A percentile compares a stretch with the other conserved stretches of the same genome.
These are phyloP conservation scores for Aspergillus sp. DNA, from an alignment of 2,329 filamentous ascomycete genomes.

Conservation along the genomic window DNA sequence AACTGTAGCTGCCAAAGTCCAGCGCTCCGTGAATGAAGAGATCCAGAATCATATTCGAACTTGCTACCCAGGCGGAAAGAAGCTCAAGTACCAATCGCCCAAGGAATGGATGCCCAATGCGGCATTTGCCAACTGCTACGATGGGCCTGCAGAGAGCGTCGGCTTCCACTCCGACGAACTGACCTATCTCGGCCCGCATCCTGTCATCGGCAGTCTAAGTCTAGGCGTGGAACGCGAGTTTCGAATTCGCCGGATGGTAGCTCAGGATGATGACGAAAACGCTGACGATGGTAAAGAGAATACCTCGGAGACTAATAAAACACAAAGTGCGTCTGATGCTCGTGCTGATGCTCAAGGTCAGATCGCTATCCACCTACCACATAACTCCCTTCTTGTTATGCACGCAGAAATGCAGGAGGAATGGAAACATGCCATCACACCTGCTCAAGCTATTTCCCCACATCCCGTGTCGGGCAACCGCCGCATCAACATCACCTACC, in stretches of 20 bases:
- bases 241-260: constrained; percentile 71
- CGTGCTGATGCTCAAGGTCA: constrained; percentile 68
- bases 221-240: constrained; percentile 93
- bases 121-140: constrained; percentile 92
- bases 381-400: constrained; percentile 93
- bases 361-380: constrained; percentile 87
- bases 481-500: constrained; percentile 90
- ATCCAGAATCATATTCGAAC: constrained; percentile 66
- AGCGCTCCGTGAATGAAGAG: constrained; percentile 70
- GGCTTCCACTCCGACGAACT: constrained; percentile 92
- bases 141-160: constrained; percentile 73
- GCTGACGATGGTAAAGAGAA: constrained; percentile 14
- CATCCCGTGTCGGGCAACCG: constrained; percentile 77
- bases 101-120: constrained; percentile 77
- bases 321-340: constrained; percentile 6
- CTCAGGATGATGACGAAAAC: constrained; percentile 47
- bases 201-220: constrained; percentile 84
- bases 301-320: constrained; percentile 23
- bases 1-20: constrained; percentile 64
- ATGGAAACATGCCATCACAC: constrained; percentile 86
- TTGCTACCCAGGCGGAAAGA: constrained; percentile 64
- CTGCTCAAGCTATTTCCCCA: constrained; percentile 71
- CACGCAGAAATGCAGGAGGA: constrained; percentile 97
- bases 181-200: constrained; percentile 84
- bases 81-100: constrained; percentile 72